Base-by-base conservation (phyloP, 202 grass and related monocot genomes). In the Musa balbisiana region DNA sequence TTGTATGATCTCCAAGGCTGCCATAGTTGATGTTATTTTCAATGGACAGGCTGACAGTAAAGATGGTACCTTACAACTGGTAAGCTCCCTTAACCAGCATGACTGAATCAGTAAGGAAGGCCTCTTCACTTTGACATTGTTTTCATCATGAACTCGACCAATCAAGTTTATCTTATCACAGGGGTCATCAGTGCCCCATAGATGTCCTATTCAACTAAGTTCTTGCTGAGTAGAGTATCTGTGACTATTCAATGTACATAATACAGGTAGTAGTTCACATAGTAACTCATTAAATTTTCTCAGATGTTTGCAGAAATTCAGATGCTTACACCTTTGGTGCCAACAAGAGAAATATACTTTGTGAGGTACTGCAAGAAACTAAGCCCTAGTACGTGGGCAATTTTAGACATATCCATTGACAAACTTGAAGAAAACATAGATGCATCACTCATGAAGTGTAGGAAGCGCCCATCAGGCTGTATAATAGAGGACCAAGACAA, bases 261-360 rank as follows among this genome's bases (percentile, higher is more conserved):
- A 65, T 22, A 17, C 8, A 22, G 14, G 12, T 51, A 77, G 13
- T 65, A 52, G 50, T 27, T 51, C 26, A 62, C 51, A 49, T 23
- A 78, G 21, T 33, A 21, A 33, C 26, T 15, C 50, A 66, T 65
- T 80, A 26, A 9, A 52, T 63, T 51, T 43, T 72, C 76, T 73
- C 84, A 96, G 90, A 92, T 96, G 90, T 87, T 89, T 51, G 85
- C 87, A 52, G 87, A 96, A 84, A 43, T 85, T 10, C 93, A 92
- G 72, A 92, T 76, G 86, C 86, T 92, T 55, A 92, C 92, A 50
- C 87, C 92, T 21, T 1, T 82, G 56, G 82, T 96, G 1, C 89
- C 87, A 49, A 85, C 89, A 1, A 89, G 93, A 78, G 90, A 91
- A 75, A 71, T 88, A 14, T 80, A 78, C 78, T 92, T 97, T 80